Conservation (phyloP, 306 rosid species). For the Dalbergia cochinchinensis region DNA sequence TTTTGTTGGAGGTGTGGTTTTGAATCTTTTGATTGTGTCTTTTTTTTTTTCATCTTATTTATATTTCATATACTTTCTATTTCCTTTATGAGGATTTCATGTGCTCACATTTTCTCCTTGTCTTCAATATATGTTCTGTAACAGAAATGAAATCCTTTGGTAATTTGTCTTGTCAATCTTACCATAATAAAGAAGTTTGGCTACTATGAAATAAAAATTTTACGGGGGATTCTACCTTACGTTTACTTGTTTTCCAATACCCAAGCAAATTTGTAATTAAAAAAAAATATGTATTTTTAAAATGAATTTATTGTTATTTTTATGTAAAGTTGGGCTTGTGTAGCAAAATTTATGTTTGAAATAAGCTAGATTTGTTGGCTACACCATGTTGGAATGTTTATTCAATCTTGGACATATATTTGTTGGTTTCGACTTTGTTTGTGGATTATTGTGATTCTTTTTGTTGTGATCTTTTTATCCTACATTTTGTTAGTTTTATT, state of each 20-base stretch:
- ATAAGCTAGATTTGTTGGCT: not conserved
- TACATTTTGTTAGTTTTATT: not conserved
- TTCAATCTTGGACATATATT: slow-evolving; percentile 26
- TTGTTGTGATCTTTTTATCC: slow-evolving; percentile 8
- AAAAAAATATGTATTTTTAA: too few relatives aligned
- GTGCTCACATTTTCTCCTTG: not conserved
- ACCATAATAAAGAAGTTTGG: not conserved
- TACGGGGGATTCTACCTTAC: not conserved
- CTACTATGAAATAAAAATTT: not conserved
- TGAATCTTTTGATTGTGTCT: not conserved
- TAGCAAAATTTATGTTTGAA: not conserved
- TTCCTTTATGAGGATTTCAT: not conserved
- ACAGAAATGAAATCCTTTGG: not conserved
- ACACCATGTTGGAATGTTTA: not conserved
- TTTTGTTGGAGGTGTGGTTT: not conserved
- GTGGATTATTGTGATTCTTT: slow-evolving; percentile 8
- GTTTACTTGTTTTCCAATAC: not conserved
- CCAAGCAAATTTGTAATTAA: not conserved
- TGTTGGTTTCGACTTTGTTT: not conserved
- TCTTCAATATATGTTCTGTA: not conserved
- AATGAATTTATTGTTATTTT: too few relatives aligned
- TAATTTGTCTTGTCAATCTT: not conserved
- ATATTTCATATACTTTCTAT: not conserved
- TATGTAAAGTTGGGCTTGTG: not conserved
- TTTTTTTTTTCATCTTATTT: not conserved